Conservation (phyloP, 768 basidiomycete genomes). For the Trametes coccinea region DNA sequence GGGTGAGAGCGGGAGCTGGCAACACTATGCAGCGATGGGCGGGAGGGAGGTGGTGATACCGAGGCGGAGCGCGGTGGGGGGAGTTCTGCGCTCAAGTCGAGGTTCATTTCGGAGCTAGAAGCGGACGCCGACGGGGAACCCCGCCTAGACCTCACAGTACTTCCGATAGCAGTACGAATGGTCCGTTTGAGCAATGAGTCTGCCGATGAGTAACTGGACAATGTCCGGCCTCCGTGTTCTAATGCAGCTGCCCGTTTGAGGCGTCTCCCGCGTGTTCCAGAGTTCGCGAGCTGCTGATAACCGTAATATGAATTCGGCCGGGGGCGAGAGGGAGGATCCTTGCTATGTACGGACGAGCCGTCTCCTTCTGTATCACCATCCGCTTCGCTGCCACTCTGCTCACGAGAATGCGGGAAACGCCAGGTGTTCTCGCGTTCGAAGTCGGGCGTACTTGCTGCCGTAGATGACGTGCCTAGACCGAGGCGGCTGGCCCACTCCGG, state of each 20-base stretch:
- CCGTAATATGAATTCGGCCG: constrained; percentile 1
- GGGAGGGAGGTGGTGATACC: constrained; percentile 14
- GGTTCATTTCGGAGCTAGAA: constrained; percentile 7
- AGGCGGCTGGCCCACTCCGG: constrained; percentile 2
- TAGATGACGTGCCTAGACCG: background rate
- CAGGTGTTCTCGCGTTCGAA: background rate
- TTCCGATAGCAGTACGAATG: constrained; percentile 19
- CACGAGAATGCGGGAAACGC: background rate
- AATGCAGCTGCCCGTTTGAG: background rate
- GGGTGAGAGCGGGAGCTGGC: constrained; percentile 6
- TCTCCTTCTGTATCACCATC: constrained; percentile 8
- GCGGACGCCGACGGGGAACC: constrained; percentile 9
- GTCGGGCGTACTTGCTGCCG: constrained; percentile 2
- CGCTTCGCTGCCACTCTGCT: constrained; percentile 11
- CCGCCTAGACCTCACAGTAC: constrained; percentile 4
- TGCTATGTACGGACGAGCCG: constrained; percentile 12
- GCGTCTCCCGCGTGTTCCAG: background rate
- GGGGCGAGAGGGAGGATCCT: background rate
- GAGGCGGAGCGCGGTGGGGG: constrained; percentile 8
- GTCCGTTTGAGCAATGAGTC: constrained; percentile 29
- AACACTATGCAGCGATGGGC: constrained; percentile 8
- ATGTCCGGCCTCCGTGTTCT: constrained; percentile 12
- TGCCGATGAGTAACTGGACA: constrained; percentile 30
- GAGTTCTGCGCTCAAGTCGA: background rate
- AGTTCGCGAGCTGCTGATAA: background rate